Conservation (phyloP, 345 rosid genomes). For the Psidium guajava region DNA sequence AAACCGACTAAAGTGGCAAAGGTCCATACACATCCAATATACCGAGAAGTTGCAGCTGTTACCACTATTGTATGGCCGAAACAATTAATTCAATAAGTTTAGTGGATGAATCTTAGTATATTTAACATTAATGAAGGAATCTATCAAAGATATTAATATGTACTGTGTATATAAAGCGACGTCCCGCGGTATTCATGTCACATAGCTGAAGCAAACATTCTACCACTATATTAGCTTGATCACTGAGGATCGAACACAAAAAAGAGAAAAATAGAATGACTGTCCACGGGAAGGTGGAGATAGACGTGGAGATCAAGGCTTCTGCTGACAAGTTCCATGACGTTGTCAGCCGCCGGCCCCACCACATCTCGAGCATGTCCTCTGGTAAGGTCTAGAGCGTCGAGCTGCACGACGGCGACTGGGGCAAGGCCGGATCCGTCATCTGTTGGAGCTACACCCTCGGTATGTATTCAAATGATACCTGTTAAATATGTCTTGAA, state of each 20-base stretch:
- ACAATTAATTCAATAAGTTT: too few species aligned
- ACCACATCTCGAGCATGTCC: slow-evolving; percentile 15
- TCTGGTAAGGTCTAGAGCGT: slow-evolving; percentile 8
- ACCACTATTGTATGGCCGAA: too few species aligned
- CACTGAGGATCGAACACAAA: background rate
- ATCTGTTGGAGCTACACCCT: slow-evolving; percentile 18
- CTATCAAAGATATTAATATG: too few species aligned
- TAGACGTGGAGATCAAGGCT: slow-evolving; percentile 23
- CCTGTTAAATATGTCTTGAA: too few species aligned
- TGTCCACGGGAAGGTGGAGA: slow-evolving; percentile 12
- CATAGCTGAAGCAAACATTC: background rate
- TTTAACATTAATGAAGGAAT: too few species aligned
- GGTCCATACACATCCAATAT: background rate
- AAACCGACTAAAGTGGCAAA: background rate
- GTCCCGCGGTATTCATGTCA: too few species aligned
- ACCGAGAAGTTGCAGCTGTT: too few species aligned
- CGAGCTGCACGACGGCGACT: slow-evolving; percentile 24
- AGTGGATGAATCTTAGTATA: too few species aligned
- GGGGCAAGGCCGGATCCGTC: slow-evolving; percentile 18
- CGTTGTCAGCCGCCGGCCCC: slow-evolving; percentile 25
- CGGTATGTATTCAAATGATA: slow-evolving; percentile 4
- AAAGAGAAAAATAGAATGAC: background rate
- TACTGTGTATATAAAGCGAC: too few species aligned
- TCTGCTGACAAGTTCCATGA: slow-evolving; percentile 25
- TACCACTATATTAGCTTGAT: background rate